Conservation (phyloP, 345 rosid genomes). For the Gossypioides kirkii region DNA sequence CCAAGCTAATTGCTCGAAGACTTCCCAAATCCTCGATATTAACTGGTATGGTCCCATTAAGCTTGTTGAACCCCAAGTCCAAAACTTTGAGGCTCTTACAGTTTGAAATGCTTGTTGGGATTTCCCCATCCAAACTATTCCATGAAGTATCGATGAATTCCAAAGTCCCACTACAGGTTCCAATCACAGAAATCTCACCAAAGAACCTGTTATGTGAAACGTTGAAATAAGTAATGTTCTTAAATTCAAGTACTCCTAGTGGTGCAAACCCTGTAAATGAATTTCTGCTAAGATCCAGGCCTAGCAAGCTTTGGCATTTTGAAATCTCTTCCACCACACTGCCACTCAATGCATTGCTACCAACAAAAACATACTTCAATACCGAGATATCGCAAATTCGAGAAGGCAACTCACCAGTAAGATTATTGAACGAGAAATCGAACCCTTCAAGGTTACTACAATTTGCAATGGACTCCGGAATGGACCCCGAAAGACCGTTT, state of each 20-base stretch:
- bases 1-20: constrained; percentile 67
- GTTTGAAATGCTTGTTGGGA: constrained; percentile 52
- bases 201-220: constrained; percentile 62
- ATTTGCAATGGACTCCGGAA: constrained; percentile 64
- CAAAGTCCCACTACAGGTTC: constrained; percentile 49
- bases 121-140: constrained; percentile 57
- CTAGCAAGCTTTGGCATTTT: constrained; percentile 52
- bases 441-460: constrained; percentile 73
- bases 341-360: constrained; percentile 65
- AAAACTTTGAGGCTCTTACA: constrained; percentile 73
- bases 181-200: constrained; percentile 57
- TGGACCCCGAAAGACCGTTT: constrained; percentile 63
- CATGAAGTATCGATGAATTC: constrained; percentile 71
- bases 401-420: constrained; percentile 62
- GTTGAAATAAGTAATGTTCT: constrained; percentile 61
- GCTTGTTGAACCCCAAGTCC: constrained; percentile 70
- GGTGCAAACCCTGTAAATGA: constrained; percentile 65
- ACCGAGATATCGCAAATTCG: constrained; percentile 54
- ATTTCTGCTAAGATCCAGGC: constrained; percentile 76
- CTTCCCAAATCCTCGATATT: constrained; percentile 41
- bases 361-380: constrained; percentile 54
- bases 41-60: constrained; percentile 61
- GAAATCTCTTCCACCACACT: constrained; percentile 45
- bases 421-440: constrained; percentile 75
- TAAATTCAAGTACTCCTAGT: constrained; percentile 47